Percentiles rank a stretch among this genome's conserved stretches.
These are phyloP conservation scores for Lachnellula subtilissima DNA, from an alignment of 2,329 filamentous ascomycete species.

Conservation along the genomic window DNA sequence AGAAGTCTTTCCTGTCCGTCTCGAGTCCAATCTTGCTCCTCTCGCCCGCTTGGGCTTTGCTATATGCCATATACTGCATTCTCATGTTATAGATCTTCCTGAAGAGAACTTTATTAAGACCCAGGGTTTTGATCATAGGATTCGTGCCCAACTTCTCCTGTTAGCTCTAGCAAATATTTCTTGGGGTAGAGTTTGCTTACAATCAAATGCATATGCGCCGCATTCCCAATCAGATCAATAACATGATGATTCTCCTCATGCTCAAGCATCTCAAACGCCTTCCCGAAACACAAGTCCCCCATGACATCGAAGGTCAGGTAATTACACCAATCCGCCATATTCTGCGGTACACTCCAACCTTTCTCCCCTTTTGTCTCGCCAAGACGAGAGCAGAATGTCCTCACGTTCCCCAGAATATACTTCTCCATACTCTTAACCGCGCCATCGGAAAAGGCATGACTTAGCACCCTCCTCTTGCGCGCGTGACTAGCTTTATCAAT, in stretches of 20 bases:
- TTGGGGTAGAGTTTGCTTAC: constrained; percentile 34
- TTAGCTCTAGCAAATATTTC: background rate
- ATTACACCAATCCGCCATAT: constrained; percentile 48
- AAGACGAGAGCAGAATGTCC: constrained; percentile 60
- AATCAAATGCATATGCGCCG: constrained; percentile 64
- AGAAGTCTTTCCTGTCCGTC: constrained; percentile 61
- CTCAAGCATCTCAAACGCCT: constrained; percentile 46
- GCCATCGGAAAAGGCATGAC: constrained; percentile 55
- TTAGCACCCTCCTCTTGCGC: constrained; percentile 58
- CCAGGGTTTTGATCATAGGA: constrained; percentile 61
- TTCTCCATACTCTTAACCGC: constrained; percentile 31
- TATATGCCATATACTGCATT: constrained; percentile 67
- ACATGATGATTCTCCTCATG: constrained; percentile 57
- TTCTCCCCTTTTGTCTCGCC: constrained; percentile 24
- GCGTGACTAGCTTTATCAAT: constrained; percentile 66
- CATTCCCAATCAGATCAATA: constrained; percentile 60
- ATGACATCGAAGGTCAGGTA: constrained; percentile 46
- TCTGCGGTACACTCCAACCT: constrained; percentile 45
- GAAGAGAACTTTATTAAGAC: constrained; percentile 64
- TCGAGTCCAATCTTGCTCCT: constrained; percentile 60
- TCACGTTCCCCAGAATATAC: constrained; percentile 27
- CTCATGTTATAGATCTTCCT: constrained; percentile 61
- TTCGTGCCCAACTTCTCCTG: constrained; percentile 51
- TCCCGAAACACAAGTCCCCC: constrained; percentile 47
- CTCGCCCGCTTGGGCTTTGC: constrained; percentile 60